Evolutionary conservation across 2,329 filamentous ascomycete species (phyloP).

Genomic region (Huntiella decipiens): DNA sequence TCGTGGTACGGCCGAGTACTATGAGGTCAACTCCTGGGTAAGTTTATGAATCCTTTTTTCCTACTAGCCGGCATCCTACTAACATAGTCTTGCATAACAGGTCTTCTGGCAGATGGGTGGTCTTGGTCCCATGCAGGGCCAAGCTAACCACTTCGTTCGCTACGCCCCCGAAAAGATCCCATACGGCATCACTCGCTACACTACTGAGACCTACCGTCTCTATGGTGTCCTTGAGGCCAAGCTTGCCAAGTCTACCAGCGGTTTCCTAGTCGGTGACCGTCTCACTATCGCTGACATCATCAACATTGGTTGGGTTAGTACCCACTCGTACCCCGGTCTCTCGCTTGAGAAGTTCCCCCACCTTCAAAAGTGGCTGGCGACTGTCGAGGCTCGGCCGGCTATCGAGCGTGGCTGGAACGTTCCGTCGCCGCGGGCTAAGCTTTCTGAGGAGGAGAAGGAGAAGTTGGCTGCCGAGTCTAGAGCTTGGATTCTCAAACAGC

Average conservation of each 20-base stretch:
- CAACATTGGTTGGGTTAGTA: slow-evolving; percentile 58
- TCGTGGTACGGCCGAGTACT: slow-evolving; percentile 50
- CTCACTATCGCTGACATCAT: slow-evolving; percentile 63
- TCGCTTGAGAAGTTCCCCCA: slow-evolving; percentile 58
- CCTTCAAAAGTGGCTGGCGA: slow-evolving; percentile 59
- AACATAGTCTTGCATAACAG: slow-evolving; percentile 16
- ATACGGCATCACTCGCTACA: slow-evolving; percentile 67
- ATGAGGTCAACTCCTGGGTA: slow-evolving; percentile 64
- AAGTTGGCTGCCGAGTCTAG: slow-evolving; percentile 31
- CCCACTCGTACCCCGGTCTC: slow-evolving; percentile 23
- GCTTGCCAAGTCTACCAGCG: slow-evolving; percentile 35
- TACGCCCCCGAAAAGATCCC: slow-evolving; percentile 69
- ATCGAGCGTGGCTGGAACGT: slow-evolving; percentile 61
- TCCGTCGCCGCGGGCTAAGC: slow-evolving; percentile 39
- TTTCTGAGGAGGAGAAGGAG: slow-evolving; percentile 36
- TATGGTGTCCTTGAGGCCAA: slow-evolving; percentile 62
- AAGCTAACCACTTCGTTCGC: slow-evolving; percentile 66
- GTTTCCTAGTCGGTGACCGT: slow-evolving; percentile 47
- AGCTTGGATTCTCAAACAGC: slow-evolving; percentile 48
- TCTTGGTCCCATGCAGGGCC: slow-evolving; percentile 65
- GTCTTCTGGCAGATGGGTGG: slow-evolving; percentile 62
- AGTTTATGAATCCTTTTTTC: slow-evolving; percentile 13
- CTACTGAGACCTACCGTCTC: slow-evolving; percentile 65
- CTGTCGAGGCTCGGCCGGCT: slow-evolving; percentile 47
- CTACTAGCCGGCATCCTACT: not conserved